Percentiles rank a stretch among this genome's conserved stretches.
These are phyloP conservation scores for Mollisiaceae sp. DNA, from an alignment of 2,329 filamentous ascomycete genomes.

Conservation along the genomic window DNA sequence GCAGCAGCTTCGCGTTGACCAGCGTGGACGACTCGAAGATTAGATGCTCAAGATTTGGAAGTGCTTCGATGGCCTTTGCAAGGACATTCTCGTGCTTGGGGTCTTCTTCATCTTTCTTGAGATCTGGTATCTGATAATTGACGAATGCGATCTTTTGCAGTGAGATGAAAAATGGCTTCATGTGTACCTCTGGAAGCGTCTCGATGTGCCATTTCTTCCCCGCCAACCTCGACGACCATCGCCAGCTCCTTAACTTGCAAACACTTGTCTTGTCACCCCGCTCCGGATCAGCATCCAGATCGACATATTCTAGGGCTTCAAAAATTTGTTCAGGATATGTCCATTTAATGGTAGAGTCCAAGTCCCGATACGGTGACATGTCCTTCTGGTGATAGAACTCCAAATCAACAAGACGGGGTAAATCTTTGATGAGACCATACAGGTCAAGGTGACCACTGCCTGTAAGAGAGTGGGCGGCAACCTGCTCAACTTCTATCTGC, in stretches of 20 bases:
- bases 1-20: slow-evolving; percentile 71
- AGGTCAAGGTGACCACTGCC: slow-evolving; percentile 61
- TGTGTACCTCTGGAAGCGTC: slow-evolving; percentile 59
- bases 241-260: slow-evolving; percentile 57
- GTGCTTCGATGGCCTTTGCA: slow-evolving; percentile 52
- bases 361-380: slow-evolving; percentile 65
- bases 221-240: slow-evolving; percentile 63
- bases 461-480: slow-evolving; percentile 58
- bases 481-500: slow-evolving; percentile 46
- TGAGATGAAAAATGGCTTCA: slow-evolving; percentile 58
- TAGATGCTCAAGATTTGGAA: slow-evolving; percentile 70
- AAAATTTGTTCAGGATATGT: slow-evolving; percentile 71
- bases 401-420: slow-evolving; percentile 71
- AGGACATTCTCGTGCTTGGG: slow-evolving; percentile 48
- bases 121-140: slow-evolving; percentile 65
- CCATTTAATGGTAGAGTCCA: slow-evolving; percentile 67
- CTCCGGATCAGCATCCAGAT: slow-evolving; percentile 43
- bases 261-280: slow-evolving; percentile 39
- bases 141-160: slow-evolving; percentile 64
- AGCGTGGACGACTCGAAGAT: slow-evolving; percentile 77
- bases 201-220: slow-evolving; percentile 52
- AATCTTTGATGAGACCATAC: slow-evolving; percentile 61
- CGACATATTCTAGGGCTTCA: slow-evolving; percentile 63
- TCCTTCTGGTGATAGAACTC: slow-evolving; percentile 76
- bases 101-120: slow-evolving; percentile 40